phyloP scores from a whole-genome alignment of 768 basidiomycete genomes.

The Leccinum incarnatum region DNA sequence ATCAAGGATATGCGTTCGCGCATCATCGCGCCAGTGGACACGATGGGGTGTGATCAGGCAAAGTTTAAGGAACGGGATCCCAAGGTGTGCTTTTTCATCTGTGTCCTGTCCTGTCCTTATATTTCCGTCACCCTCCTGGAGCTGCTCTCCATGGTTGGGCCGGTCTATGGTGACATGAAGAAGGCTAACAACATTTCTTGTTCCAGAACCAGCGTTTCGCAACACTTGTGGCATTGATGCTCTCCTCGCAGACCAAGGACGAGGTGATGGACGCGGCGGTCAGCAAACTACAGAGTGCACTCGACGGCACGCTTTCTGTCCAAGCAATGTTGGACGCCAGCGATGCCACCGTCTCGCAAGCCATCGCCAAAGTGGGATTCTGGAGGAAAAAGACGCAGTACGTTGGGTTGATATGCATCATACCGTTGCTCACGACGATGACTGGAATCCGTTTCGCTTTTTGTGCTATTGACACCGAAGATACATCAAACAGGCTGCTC shows the following conservation, averaged over 20 bases:
- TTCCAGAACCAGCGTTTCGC: constrained; percentile 75
- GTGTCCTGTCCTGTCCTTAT: too few relatives aligned
- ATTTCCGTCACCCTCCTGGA: too few relatives aligned
- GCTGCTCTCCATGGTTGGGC: too few relatives aligned
- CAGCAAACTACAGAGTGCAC: constrained; percentile 59
- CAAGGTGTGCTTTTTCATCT: constrained; percentile 42
- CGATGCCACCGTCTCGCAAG: constrained; percentile 57
- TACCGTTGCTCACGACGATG: background rate
- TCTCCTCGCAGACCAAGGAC: constrained; percentile 95
- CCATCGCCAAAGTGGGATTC: constrained; percentile 89
- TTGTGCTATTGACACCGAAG: constrained; percentile 32
- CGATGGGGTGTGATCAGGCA: constrained; percentile 81
- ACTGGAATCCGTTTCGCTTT: too few relatives aligned
- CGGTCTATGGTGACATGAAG: too few relatives aligned
- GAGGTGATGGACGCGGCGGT: constrained; percentile 83
- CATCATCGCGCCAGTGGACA: constrained; percentile 85
- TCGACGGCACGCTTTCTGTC: constrained; percentile 80
- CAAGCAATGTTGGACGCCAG: constrained; percentile 63
- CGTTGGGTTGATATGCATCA: constrained; percentile 13
- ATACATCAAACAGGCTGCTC: constrained; percentile 73
- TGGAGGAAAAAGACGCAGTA: constrained; percentile 86
- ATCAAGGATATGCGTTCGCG: constrained; percentile 75
- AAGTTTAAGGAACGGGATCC: constrained; percentile 62
- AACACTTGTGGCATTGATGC: constrained; percentile 89
- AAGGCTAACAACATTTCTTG: too few relatives aligned